Conservation (phyloP, 129 eudicot species). For the Tagetes patula region DNA sequence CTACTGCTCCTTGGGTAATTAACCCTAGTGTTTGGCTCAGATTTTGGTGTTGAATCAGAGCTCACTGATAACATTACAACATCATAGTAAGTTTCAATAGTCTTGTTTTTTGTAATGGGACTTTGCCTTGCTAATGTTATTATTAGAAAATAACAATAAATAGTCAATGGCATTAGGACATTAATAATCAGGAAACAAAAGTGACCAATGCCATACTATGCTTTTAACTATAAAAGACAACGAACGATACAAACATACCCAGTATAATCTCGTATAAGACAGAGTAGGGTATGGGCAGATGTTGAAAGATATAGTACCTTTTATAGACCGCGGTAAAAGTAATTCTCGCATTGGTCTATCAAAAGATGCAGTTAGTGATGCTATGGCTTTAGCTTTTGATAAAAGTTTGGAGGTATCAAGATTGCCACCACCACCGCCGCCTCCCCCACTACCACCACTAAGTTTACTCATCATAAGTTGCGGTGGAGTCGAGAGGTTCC, state of each 20-base stretch:
- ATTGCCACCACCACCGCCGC: neutral
- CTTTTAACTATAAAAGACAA: too few species aligned
- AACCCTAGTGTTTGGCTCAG: conserved; percentile 45
- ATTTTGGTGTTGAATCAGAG: conserved; percentile 42
- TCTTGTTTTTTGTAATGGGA: neutral
- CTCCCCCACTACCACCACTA: neutral
- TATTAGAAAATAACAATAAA: too few species aligned
- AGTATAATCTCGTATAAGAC: too few species aligned
- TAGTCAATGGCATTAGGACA: too few species aligned
- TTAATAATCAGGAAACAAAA: too few species aligned
- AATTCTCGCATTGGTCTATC: conserved; percentile 52
- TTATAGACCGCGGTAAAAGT: conserved; percentile 61
- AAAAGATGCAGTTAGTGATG: conserved; percentile 54
- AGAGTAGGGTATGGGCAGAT: neutral
- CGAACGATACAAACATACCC: too few species aligned
- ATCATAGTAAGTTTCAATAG: neutral
- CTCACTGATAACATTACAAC: conserved; percentile 33
- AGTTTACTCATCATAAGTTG: conserved; percentile 48
- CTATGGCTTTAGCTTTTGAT: conserved; percentile 63
- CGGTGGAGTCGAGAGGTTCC: conserved; percentile 93
- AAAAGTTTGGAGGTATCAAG: conserved; percentile 50
- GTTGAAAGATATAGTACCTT: conserved; percentile 42
- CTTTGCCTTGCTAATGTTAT: too few species aligned
- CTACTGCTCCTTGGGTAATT: conserved; percentile 48
- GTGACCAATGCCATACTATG: too few species aligned